Percentiles rank a stretch among this genome's conserved stretches.
Evolutionary conservation across 2,329 filamentous ascomycete species (phyloP).

Genomic region (Botrytis tulipae): DNA sequence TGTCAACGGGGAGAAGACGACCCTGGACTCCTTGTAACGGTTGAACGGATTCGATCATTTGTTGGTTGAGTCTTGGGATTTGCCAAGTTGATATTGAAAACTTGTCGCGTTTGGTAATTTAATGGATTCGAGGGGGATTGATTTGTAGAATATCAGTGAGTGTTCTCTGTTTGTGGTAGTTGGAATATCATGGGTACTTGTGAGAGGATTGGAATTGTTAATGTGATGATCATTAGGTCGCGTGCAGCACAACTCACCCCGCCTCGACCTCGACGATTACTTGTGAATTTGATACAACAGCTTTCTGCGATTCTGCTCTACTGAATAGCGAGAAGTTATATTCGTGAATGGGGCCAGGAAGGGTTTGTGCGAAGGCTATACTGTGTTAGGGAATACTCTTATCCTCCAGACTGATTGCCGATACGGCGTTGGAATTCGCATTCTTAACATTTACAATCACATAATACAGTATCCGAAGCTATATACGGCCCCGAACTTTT

Average conservation of each 20-base stretch:
- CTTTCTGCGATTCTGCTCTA: background rate
- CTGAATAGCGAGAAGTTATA: background rate
- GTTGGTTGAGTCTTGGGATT: background rate
- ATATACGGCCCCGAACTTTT: background rate
- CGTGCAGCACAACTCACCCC: conserved; percentile 17
- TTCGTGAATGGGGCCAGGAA: background rate
- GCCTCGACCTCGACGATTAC: conserved; percentile 5
- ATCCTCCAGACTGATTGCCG: background rate
- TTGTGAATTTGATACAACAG: background rate
- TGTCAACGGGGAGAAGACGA: background rate
- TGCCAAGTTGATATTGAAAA: background rate
- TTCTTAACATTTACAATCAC: conserved; percentile 1
- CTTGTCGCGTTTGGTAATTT: background rate
- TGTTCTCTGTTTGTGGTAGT: background rate
- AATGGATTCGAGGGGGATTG: background rate
- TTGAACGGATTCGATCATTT: background rate
- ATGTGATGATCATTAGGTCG: background rate
- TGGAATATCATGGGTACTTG: background rate
- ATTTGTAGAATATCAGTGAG: background rate
- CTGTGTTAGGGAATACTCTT: background rate
- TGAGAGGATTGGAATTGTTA: background rate
- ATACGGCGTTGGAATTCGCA: background rate
- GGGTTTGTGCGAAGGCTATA: background rate
- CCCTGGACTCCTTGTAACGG: background rate
- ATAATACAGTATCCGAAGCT: background rate